Base-by-base conservation (phyloP, 805 yeast species). In the Candida michaelii region DNA sequence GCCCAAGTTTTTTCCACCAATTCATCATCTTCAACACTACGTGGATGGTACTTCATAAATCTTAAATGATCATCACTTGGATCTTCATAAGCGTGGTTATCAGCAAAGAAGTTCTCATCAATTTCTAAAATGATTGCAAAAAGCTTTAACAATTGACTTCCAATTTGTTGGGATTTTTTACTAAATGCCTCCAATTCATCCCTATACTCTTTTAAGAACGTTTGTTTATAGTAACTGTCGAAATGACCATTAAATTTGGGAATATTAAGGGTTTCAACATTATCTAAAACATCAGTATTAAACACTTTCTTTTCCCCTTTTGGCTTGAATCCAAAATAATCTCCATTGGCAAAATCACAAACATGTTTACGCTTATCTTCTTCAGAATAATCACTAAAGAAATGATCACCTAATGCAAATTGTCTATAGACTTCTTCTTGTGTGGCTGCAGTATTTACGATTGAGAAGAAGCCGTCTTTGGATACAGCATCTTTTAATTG, bases 91-190 rank as follows among this genome's bases (percentile, higher is more conserved):
- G 47, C 36, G 46, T 65, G 67, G 21, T 55, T 51, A 24, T 60
- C 53, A 4, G 55, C 66, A 40, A 65, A 62, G 37, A 59, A 62
- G 38, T 61, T 50, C 42, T 65, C 42, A 30, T 59, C 64, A 15
- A 65, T 45, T 42, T 63, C 68, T 39, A 65, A 49, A 24, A 62
- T 60, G 9, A 63, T 55, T 3, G 69, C 70, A 48, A 65, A 62
- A 14, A 65, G 48, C 6, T 51, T 51, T 24, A 63, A 43, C 14
- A 65, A 33, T 27, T 44, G 41, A 13, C 18, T 30, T 3, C 48
- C 48, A 4, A 44, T 41, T 37, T 44, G 35, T 44, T 51, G 56
- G 3, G 62, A 47, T 16, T 49, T 54, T 12, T 53, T 47, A 5
- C 62, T 56, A 21, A 62, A 44, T 4, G 35, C 35, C 30, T 51